These are phyloP conservation scores for Leptographium lundbergii DNA, from an alignment of 2,329 filamentous ascomycete species.

Conservation along the genomic window DNA sequence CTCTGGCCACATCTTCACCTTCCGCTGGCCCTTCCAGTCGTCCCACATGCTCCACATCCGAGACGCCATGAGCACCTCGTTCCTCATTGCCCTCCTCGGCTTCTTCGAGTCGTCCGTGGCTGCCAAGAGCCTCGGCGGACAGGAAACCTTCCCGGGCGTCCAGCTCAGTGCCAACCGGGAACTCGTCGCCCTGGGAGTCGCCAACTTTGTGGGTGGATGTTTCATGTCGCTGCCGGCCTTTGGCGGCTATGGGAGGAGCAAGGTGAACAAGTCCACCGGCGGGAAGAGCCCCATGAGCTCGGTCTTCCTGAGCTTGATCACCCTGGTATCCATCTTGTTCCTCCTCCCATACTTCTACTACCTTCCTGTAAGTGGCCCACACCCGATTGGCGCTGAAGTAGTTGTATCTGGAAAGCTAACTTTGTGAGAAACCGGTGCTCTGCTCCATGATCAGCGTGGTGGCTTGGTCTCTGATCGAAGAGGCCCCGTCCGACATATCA, in stretches of 20 bases:
- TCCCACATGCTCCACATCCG: conserved; percentile 70
- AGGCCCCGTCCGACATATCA: conserved; percentile 79
- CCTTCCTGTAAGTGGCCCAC: conserved; percentile 57
- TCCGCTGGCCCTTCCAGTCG: conserved; percentile 74
- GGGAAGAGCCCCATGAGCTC: conserved; percentile 90
- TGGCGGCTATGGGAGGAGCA: conserved; percentile 90
- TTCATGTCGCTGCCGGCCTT: conserved; percentile 92
- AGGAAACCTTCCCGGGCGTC: conserved; percentile 62
- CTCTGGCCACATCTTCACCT: conserved; percentile 59
- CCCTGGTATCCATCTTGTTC: conserved; percentile 67
- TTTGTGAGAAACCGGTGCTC: conserved; percentile 69
- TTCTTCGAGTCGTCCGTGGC: conserved; percentile 98
- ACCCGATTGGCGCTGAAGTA: not conserved
- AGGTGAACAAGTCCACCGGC: conserved; percentile 86
- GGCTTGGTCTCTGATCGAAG: conserved; percentile 87
- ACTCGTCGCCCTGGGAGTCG: conserved; percentile 78
- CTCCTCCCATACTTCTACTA: conserved; percentile 89
- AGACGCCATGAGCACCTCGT: conserved; percentile 78
- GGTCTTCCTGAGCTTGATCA: conserved; percentile 71
- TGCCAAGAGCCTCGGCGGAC: conserved; percentile 72
- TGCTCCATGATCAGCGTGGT: conserved; percentile 93
- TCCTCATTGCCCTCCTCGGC: conserved; percentile 87
- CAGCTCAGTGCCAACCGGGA: conserved; percentile 84
- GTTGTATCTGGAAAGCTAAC: conserved; percentile 3
- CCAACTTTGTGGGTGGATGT: conserved; percentile 81